Evolutionary conservation across 75 land plant genomes (phyloP), one percentile per base, ranked within the genome.

Genomic region (Cunninghamia lanceolata): DNA sequence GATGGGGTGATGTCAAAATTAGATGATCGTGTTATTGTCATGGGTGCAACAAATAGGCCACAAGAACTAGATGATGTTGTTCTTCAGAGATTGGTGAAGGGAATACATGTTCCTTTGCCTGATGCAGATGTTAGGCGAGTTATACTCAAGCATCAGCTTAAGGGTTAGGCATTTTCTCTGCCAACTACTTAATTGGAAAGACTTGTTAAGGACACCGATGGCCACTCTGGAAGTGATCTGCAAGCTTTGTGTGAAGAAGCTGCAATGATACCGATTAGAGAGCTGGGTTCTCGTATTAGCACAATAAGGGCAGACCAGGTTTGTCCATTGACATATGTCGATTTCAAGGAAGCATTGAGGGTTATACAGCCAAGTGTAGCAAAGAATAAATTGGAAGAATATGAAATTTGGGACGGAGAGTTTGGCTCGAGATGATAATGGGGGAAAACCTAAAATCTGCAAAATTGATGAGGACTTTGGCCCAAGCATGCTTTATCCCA

Each of bases 1-100:
- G 99, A 98, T 88, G 99, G 99, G 13, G 99, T 96, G 34, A 87
- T 91, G 28, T 96, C 99, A 32, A 94, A 93, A 86, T 83, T 93
- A 17, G 86, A 93, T 90, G 99, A 96, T 87, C 89, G 93, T 35
- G 92, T 98, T 35, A 91, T 96, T 87, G 95, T 98, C 11, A 98
- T 98, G 90, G 99, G 99, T 89, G 99, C 99, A 42, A 98, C 99
- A 56, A 98, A 98, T 86, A 94, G 98, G 86, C 99, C 99, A 40
- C 94, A 96, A 82, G 99, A 98, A 85, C 40, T 98, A 87, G 99
- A 98, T 88, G 97, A 94, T 95, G 99, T 97, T 85, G 99, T 98
- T 86, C 93, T 96, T 80, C 92, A 99, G 73, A 95, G 99, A 88
- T 83, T 98, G 94, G 99, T 97, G 46, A 87, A 98, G 91, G 91